Evolutionary conservation across 305 asterid genomes (phyloP), one percentile per base, ranked within the genome.

Genomic region (Fraxinus ornus): DNA sequence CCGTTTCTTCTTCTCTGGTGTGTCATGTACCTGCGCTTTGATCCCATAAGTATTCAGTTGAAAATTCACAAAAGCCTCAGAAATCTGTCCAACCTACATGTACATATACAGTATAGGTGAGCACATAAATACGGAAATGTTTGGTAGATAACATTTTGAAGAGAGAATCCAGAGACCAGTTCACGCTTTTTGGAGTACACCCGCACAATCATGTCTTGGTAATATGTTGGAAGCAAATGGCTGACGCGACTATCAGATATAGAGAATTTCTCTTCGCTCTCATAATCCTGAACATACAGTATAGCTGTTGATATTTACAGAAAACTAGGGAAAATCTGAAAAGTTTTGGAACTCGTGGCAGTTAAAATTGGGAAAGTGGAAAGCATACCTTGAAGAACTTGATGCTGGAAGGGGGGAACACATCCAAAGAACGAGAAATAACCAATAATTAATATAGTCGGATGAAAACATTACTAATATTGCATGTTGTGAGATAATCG

Each of bases 21-120:
- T 92, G 71, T 86, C 81, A 72, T 92, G 95, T 57, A 96, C 94
- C 86, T 96, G 99, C 22, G 92, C 52, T 86, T 86, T 93, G 83
- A 89, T 90, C 79, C 98, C 98, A 44, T 94, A 94, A 30, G 95
- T 91, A 83, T 89, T 93, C 87, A 89, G 81, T 85, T 96, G 99
- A 78, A 94, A 96, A 88, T 93, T 94, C 89, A 91, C 96, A 82
- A 96, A 96, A 35, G 99, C 99, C 44, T 94, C 97, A 12, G 98
- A 92, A 80, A 94, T 82, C 7, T 36, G 87, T 79, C 85, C 94
- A 78, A 91, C 98, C 99, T 94, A 55, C 22, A 55, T n/a, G 5
- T 5, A n/a, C 64, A 52, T n/a, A 55, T 2, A 55, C 24, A 55
- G 66, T 52, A n/a, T 52, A 19, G 64, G 64, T 5, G 66, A n/a